Conservation (phyloP, 768 basidiomycete species). For the Tephrocybe sp. region DNA sequence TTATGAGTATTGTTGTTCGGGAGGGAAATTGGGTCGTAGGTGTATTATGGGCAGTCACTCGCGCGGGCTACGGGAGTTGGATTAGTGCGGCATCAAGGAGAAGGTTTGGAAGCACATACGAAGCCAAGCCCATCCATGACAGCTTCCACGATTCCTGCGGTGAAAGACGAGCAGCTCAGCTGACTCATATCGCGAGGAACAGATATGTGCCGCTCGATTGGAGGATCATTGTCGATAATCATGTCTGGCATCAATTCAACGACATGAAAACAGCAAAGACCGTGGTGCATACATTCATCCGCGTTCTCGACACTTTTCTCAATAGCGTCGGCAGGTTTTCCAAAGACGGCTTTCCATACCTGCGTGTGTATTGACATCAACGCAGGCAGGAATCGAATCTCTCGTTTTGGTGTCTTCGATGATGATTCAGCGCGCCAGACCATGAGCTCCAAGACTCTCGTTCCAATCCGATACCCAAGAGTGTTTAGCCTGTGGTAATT, state of each 20-base stretch:
- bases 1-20: constrained; percentile 95
- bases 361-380: constrained; percentile 95
- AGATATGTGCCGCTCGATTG: constrained; percentile 87
- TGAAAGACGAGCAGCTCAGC: constrained; percentile 95
- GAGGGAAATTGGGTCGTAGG: constrained; percentile 78
- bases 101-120: constrained; percentile 49
- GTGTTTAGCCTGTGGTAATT: constrained; percentile 71
- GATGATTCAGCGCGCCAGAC: constrained; percentile 74
- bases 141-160: constrained; percentile 96
- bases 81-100: too few relatives aligned
- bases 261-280: constrained; percentile 3
- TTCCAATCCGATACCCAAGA: constrained; percentile 90
- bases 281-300: constrained; percentile 75
- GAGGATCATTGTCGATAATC: constrained; percentile 97
- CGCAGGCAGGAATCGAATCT: constrained; percentile 86
- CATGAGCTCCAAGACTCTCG: constrained; percentile 84
- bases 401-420: constrained; percentile 90
- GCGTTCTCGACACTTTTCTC: constrained; percentile 96
- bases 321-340: constrained; percentile 90
- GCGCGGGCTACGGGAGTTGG: constrained; percentile 69
- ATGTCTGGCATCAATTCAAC: constrained; percentile 61
- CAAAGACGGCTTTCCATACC: constrained; percentile 93
- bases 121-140: constrained; percentile 93
- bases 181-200: constrained; percentile 94
- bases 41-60: constrained; percentile 95